Percentiles rank a stretch among this genome's conserved stretches.
Evolutionary conservation across 2,329 filamentous ascomycete species (phyloP).

Genomic region (Talaromyces sp.): DNA sequence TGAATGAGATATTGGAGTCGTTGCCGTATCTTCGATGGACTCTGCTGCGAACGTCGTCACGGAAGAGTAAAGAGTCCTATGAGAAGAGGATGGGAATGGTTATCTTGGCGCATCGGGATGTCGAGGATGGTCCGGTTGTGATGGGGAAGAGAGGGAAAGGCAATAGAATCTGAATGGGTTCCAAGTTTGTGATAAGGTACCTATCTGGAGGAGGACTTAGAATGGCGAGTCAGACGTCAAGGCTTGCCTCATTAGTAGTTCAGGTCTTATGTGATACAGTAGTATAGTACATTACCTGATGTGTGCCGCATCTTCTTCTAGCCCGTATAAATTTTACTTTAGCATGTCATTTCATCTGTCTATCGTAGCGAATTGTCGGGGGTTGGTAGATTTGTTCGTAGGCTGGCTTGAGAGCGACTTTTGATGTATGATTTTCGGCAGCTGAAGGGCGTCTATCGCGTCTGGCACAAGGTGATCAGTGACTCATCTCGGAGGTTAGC

Average conservation of each 20-base stretch:
- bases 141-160: conserved; percentile 3
- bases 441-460: too few species aligned
- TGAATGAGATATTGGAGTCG: conserved; percentile 52
- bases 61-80: neutral
- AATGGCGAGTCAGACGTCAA: too few species aligned
- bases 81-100: conserved; percentile 6
- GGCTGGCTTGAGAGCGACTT: neutral
- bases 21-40: conserved; percentile 60
- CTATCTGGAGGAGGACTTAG: too few species aligned
- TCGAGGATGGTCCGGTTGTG: neutral
- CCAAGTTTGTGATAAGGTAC: too few species aligned
- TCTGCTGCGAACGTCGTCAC: conserved; percentile 40
- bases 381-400: neutral
- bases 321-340: neutral
- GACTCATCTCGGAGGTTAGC: neutral
- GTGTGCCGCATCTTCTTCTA: neutral
- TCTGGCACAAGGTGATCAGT: neutral
- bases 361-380: neutral
- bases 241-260: too few species aligned
- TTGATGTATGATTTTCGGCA: neutral
- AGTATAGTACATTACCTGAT: too few species aligned
- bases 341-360: neutral
- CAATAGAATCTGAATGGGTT: neutral
- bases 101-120: neutral
- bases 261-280: too few species aligned